Conservation (phyloP, 768 basidiomycete genomes). For the Kwoniella pini region DNA sequence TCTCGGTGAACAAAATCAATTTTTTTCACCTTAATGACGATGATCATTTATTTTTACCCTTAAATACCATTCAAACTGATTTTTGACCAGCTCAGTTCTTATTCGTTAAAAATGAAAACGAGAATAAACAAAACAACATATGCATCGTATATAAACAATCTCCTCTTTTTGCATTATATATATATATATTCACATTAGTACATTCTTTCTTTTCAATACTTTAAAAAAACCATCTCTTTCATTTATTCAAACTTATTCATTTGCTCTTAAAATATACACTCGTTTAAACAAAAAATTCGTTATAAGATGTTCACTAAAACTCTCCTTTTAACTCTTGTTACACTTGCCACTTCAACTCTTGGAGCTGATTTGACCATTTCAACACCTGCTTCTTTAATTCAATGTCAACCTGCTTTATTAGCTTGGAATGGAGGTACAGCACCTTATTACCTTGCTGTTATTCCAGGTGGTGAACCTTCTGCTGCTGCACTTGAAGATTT, state of each 20-base stretch:
- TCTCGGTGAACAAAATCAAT: too few relatives aligned
- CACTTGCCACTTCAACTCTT: constrained; percentile 24
- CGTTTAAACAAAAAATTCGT: constrained; percentile 10
- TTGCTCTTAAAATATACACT: not conserved
- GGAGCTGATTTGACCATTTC: constrained; percentile 37
- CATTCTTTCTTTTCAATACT: not conserved
- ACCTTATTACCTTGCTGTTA: constrained; percentile 42
- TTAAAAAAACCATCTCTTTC: too few relatives aligned
- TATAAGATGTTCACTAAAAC: constrained; percentile 33
- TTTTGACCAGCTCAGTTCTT: not conserved
- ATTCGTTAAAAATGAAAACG: not conserved
- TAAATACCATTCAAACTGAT: not conserved
- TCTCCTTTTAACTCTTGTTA: constrained; percentile 16
- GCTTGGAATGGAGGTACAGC: constrained; percentile 37
- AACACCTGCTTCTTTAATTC: constrained; percentile 40
- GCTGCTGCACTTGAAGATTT: constrained; percentile 41
- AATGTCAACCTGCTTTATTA: constrained; percentile 40
- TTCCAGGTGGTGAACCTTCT: constrained; percentile 42
- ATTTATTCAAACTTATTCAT: not conserved
- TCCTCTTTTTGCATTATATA: not conserved
- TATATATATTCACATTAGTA: not conserved
- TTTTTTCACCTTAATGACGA: not conserved
- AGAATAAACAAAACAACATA: not conserved
- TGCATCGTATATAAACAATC: not conserved
- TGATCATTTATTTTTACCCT: not conserved